Conservation (phyloP, 75 land plant genomes). For the Azolla pinnata region DNA sequence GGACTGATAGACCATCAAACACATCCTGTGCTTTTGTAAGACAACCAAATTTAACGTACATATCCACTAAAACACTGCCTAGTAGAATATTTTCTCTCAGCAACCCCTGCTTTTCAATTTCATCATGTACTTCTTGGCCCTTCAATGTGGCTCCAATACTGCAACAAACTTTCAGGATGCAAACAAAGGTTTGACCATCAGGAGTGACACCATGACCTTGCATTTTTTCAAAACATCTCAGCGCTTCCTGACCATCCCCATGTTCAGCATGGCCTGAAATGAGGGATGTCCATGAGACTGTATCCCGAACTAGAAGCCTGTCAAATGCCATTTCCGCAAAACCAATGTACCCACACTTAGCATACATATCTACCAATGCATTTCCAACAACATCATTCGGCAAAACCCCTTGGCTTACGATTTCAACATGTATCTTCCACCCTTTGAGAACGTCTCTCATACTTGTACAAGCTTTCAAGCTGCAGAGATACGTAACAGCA, state of each 20-base stretch:
- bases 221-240: constrained; percentile 10
- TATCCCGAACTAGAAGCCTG: constrained; percentile 9
- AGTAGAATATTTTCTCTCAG: constrained; percentile 5
- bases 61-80: constrained; percentile 20
- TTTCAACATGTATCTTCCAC: constrained; percentile 30
- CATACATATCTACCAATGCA: constrained; percentile 38
- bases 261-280: constrained; percentile 15
- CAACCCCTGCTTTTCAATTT: neutral
- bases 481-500: constrained; percentile 24
- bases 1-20: constrained; percentile 33
- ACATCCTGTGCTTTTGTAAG: constrained; percentile 20
- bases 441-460: constrained; percentile 14
- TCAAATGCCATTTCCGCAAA: constrained; percentile 19
- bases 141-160: constrained; percentile 11
- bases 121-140: constrained; percentile 11
- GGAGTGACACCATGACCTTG: constrained; percentile 10
- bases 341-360: constrained; percentile 17
- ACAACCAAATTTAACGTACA: constrained; percentile 30
- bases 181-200: constrained; percentile 13
- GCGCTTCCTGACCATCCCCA: constrained; percentile 6
- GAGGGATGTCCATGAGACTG: constrained; percentile 15
- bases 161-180: constrained; percentile 13
- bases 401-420: constrained; percentile 11
- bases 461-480: constrained; percentile 36
- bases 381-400: constrained; percentile 21